These are phyloP conservation scores for Backusella psychrophila DNA, from an alignment of 192 early-diverging fungal genomes.

Conservation along the genomic window DNA sequence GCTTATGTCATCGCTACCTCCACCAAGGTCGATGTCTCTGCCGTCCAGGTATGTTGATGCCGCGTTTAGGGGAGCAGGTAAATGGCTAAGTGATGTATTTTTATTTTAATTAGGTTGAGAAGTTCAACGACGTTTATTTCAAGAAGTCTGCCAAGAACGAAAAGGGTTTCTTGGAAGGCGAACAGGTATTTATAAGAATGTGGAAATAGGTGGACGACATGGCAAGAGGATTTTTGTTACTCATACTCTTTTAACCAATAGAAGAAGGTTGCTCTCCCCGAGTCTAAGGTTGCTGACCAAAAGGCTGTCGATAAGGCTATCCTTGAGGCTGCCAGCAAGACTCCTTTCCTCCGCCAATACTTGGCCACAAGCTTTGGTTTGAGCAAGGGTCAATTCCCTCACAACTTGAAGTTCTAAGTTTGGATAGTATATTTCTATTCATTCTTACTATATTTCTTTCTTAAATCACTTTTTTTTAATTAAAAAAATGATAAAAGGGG, in stretches of 20 bases:
- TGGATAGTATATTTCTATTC: not conserved
- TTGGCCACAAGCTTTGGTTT: slow-evolving; percentile 86
- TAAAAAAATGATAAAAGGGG: not conserved
- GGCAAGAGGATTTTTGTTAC: not conserved
- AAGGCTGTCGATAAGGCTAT: slow-evolving; percentile 87
- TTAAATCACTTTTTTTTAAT: not conserved
- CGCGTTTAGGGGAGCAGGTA: not conserved
- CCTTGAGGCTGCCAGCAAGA: slow-evolving; percentile 77
- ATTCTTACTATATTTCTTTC: not conserved
- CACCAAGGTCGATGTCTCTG: slow-evolving; percentile 93
- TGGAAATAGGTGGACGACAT: not conserved
- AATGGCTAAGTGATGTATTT: not conserved
- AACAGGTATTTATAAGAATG: slow-evolving; percentile 39
- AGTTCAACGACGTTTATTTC: slow-evolving; percentile 96
- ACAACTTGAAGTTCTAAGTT: slow-evolving; percentile 93
- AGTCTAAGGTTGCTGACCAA: slow-evolving; percentile 84
- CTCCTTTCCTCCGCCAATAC: slow-evolving; percentile 87
- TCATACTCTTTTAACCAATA: slow-evolving; percentile 1
- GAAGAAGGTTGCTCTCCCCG: slow-evolving; percentile 79
- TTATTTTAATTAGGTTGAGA: slow-evolving; percentile 33
- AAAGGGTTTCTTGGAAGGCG: slow-evolving; percentile 86
- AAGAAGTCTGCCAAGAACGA: slow-evolving; percentile 77
- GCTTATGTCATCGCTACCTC: slow-evolving; percentile 99
- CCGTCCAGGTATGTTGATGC: slow-evolving; percentile 51
- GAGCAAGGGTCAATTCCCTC: slow-evolving; percentile 95